phyloP scores from a whole-genome alignment of 441 rosid species.

The Gossypium gossypioides region DNA sequence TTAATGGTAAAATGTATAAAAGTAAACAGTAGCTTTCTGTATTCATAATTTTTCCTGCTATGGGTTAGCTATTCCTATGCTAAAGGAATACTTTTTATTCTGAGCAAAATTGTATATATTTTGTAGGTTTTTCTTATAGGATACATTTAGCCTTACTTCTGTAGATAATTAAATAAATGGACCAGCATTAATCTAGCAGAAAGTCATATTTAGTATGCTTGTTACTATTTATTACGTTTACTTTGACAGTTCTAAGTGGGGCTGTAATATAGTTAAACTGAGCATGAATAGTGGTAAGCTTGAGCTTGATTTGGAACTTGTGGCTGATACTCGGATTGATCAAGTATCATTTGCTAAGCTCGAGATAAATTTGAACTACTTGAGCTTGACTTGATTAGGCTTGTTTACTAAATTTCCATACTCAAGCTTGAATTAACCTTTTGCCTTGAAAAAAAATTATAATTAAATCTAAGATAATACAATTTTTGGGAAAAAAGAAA shows the following conservation, averaged over 20 bases:
- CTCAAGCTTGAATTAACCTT: not conserved
- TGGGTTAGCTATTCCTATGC: not conserved
- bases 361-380: not conserved
- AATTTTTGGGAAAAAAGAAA: not conserved
- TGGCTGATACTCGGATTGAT: not conserved
- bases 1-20: not conserved
- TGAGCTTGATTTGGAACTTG: not conserved
- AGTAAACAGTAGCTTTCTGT: not conserved
- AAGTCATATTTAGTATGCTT: not conserved
- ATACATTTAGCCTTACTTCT: not conserved
- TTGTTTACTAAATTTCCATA: not conserved
- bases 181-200: not conserved
- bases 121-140: not conserved
- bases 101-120: not conserved
- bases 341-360: not conserved
- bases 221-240: not conserved
- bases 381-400: not conserved
- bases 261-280: not conserved
- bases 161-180: not conserved
- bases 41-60: not conserved
- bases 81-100: not conserved
- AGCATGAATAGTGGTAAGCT: not conserved
- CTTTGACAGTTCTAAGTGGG: not conserved
- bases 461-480: not conserved
- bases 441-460: not conserved